Conservation (phyloP, 805 yeast species). For the Tetrapisispora arboricola region DNA sequence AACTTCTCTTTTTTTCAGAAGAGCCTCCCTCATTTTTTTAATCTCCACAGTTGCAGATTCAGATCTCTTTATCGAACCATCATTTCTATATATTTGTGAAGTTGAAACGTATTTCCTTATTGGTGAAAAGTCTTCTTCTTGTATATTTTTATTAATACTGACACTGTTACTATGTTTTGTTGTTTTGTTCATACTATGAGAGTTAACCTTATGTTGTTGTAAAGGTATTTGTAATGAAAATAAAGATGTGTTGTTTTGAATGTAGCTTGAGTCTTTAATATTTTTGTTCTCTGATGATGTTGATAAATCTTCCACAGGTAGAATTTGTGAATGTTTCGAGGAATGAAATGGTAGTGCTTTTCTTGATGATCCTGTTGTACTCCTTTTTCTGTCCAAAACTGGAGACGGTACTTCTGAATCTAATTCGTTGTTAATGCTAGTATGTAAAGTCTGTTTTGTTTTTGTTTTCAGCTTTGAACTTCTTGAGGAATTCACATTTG, state of each 20-base stretch:
- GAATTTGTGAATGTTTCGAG: constrained; percentile 28
- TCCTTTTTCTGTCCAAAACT: not conserved
- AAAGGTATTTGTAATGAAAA: constrained; percentile 6
- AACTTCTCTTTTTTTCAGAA: constrained; percentile 35
- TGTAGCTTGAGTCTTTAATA: no score
- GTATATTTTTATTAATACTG: not conserved
- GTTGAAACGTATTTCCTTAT: not conserved
- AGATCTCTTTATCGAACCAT: constrained; percentile 22
- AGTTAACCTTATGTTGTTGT: not conserved
- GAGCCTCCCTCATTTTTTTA: constrained; percentile 40
- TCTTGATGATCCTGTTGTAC: constrained; percentile 18
- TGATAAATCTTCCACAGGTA: constrained; percentile 19
- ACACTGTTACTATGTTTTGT: constrained; percentile 2
- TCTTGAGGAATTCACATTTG: not conserved
- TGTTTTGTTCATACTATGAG: constrained; percentile 5
- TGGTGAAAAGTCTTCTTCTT: not conserved
- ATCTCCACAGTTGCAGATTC: constrained; percentile 37
- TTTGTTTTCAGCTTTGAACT: not conserved
- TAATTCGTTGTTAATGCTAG: not conserved
- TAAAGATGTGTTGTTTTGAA: constrained; percentile 5
- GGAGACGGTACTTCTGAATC: not conserved
- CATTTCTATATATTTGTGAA: constrained; percentile 3
- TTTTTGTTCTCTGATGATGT: not conserved
- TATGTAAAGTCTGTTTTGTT: not conserved
- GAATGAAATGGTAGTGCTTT: constrained; percentile 27